These are phyloP conservation scores for Akanthomyces dipterigenus DNA, from an alignment of 2,329 filamentous ascomycete genomes.

Conservation along the genomic window DNA sequence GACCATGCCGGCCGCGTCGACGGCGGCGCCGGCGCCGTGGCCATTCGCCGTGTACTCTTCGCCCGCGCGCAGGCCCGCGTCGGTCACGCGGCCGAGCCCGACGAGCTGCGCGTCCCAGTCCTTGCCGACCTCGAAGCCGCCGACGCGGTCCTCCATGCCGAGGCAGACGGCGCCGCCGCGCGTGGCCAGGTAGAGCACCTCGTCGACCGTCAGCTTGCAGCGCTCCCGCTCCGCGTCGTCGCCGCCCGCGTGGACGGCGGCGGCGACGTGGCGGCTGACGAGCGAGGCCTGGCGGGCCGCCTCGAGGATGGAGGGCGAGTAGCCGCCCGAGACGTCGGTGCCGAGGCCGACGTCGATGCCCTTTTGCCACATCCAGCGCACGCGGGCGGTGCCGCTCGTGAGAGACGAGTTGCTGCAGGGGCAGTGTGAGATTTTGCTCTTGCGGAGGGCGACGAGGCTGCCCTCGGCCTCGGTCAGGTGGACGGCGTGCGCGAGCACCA, in stretches of 20 bases:
- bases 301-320: conserved; percentile 73
- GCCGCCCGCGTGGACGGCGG: conserved; percentile 46
- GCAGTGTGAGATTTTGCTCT: conserved; percentile 73
- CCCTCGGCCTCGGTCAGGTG: conserved; percentile 66
- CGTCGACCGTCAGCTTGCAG: conserved; percentile 72
- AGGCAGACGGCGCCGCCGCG: conserved; percentile 79
- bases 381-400: conserved; percentile 69
- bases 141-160: conserved; percentile 63
- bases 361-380: conserved; percentile 65
- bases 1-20: conserved; percentile 10
- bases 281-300: conserved; percentile 76
- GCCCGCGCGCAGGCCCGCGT: conserved; percentile 28
- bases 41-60: conserved; percentile 15
- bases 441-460: conserved; percentile 50
- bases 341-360: conserved; percentile 79
- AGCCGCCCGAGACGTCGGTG: conserved; percentile 87
- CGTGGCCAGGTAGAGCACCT: conserved; percentile 81
- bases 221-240: conserved; percentile 31
- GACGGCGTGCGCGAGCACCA: conserved; percentile 79
- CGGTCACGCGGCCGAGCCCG: conserved; percentile 46
- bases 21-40: neutral
- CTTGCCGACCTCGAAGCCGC: conserved; percentile 79
- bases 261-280: conserved; percentile 65
- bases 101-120: conserved; percentile 89
- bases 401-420: conserved; percentile 80